These are phyloP conservation scores for Skeletonema tropicum DNA, from an alignment of 108 stramenopile species.

Conservation along the genomic window DNA sequence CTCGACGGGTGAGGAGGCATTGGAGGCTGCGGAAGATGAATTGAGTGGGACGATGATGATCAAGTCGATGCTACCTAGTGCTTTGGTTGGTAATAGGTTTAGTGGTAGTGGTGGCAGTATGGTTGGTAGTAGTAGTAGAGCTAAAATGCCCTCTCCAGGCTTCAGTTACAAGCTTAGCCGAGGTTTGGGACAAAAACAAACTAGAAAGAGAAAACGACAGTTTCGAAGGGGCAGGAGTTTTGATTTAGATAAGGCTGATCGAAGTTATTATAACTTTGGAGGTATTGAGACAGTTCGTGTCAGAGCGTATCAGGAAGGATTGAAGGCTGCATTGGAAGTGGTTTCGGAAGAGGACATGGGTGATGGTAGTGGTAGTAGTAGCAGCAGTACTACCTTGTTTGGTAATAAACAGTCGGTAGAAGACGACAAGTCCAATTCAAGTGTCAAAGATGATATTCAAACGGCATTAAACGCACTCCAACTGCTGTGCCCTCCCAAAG, in stretches of 20 bases:
- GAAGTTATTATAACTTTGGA: conserved; percentile 56
- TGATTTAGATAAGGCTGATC: conserved; percentile 68
- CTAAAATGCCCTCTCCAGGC: conserved; percentile 9
- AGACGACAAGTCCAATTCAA: background rate
- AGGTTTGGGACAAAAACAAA: conserved; percentile 9
- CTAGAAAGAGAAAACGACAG: conserved; percentile 27
- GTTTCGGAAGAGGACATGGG: background rate
- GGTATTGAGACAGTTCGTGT: conserved; percentile 69
- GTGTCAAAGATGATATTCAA: conserved; percentile 20
- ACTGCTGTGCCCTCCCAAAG: conserved; percentile 33
- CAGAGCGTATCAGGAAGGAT: conserved; percentile 42
- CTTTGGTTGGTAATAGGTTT: background rate
- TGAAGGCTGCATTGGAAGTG: conserved; percentile 20
- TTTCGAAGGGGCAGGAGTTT: conserved; percentile 55
- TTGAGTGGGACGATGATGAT: conserved; percentile 18
- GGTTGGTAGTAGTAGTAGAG: background rate
- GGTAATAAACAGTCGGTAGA: conserved; percentile 19
- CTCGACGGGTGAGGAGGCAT: conserved; percentile 43
- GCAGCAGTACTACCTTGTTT: conserved; percentile 28
- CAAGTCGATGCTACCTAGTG: background rate
- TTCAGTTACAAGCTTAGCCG: background rate
- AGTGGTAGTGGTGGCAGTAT: conserved; percentile 3
- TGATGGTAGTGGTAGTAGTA: conserved; percentile 35
- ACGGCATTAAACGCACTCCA: conserved; percentile 28
- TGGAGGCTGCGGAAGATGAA: conserved; percentile 48